Evolutionary conservation across 78 protist species (phyloP), one percentile per base, ranked within the genome.

Genomic region (Speleostelium caveatum): DNA sequence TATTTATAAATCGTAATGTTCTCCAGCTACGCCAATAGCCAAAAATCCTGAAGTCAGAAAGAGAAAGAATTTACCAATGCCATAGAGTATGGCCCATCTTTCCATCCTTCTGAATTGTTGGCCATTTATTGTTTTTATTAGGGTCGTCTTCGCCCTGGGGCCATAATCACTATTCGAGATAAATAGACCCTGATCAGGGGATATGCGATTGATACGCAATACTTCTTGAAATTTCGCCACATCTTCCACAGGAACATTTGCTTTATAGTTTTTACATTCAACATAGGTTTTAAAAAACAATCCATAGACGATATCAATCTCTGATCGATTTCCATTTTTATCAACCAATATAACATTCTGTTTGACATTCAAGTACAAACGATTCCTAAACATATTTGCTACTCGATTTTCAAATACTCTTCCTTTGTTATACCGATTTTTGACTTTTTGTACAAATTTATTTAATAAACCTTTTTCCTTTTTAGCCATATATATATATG

Each of bases 141-240:
- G 88, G 38, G 76, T 68, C 17, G 69, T 76, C 28, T n/a, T 22
- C 10, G 87, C 86, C 1, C 94, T 16, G 8, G 94, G 94, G 26
- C 42, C 76, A 67, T 75, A 89, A 35, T 10, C 4, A 6, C 36
- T 30, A 6, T 22, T 58, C 12, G 94, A 68, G 5, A 89, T 36
- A 21, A 89, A 89, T 6, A 89, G 28, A 36, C 94, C 94, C 10
- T 71, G 69, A 6, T 21, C 5, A 5, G 30, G 14, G 28, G 22
- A 8, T 2, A 89, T 77, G 8, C 38, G 28, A 45, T 89, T 89
- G n/a, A 89, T 3, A 17, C 14, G 7, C 2, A 89, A 36, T 0
- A 89, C 94, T 30, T 89, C 87, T 75, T 89, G 75, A 36, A 89
- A 89, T 19, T 89, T 89, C 24, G 94, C 94, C 24, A 89, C 94